A percentile compares a stretch with the other conserved stretches of the same genome.
These are phyloP conservation scores for Austroboletus festivus DNA, from an alignment of 768 basidiomycete genomes.

Conservation along the genomic window DNA sequence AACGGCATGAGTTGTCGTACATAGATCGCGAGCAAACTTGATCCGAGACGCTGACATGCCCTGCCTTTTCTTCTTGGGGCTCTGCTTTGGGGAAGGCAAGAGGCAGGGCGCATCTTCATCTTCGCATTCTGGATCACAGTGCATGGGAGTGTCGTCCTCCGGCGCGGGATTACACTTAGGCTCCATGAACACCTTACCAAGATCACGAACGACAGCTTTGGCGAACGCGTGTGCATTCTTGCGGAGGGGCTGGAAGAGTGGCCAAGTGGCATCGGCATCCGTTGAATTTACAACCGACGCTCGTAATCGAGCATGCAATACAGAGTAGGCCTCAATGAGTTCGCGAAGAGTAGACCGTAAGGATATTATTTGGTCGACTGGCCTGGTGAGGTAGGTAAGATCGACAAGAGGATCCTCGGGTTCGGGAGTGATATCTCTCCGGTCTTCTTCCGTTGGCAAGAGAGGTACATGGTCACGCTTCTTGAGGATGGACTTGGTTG, in stretches of 20 bases:
- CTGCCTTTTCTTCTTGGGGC: conserved; percentile 51
- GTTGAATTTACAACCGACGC: conserved; percentile 38
- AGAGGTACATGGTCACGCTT: conserved; percentile 36
- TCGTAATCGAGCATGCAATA: conserved; percentile 65
- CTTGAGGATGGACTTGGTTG: conserved; percentile 72
- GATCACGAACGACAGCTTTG: conserved; percentile 62
- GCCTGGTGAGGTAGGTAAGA: conserved; percentile 59
- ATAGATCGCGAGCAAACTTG: conserved; percentile 77
- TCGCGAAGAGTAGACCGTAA: conserved; percentile 46
- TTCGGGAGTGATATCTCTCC: conserved; percentile 73
- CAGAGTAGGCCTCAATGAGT: conserved; percentile 71
- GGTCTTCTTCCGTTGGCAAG: conserved; percentile 39
- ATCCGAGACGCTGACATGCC: conserved; percentile 78
- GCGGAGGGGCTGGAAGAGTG: conserved; percentile 68
- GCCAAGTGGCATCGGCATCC: conserved; percentile 62
- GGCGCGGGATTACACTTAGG: conserved; percentile 35
- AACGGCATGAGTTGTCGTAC: conserved; percentile 67
- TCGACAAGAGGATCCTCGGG: conserved; percentile 65
- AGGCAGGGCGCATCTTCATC: conserved; percentile 30
- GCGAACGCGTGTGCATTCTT: conserved; percentile 51
- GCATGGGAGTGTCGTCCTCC: conserved; percentile 24
- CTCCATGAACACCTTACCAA: conserved; percentile 61
- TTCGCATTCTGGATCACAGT: conserved; percentile 20
- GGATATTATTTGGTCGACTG: conserved; percentile 58
- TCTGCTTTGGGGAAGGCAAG: conserved; percentile 69